Percentiles rank a stretch among this genome's conserved stretches.
Conservation (phyloP, 768 basidiomycete genomes). For the Strobilomyces dryophilus region DNA sequence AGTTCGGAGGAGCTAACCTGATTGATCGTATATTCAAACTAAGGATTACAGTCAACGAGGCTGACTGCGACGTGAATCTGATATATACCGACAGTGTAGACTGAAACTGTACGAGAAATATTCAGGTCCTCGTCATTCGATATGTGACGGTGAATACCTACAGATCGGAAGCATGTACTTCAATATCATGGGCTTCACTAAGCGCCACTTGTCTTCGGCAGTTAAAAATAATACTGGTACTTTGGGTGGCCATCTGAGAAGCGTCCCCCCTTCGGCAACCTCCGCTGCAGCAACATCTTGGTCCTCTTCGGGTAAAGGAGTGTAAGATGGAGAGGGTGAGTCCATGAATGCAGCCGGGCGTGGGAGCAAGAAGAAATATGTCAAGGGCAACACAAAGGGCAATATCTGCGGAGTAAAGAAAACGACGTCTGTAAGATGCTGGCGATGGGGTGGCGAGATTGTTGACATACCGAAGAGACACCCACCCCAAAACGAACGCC, state of each 20-base stretch:
- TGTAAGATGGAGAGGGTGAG: constrained; percentile 34
- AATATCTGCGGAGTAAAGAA: constrained; percentile 50
- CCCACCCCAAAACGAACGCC: constrained; percentile 85
- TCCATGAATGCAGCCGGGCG: constrained; percentile 46
- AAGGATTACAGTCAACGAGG: constrained; percentile 22
- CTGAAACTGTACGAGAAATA: constrained; percentile 39
- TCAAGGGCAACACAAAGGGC: constrained; percentile 73
- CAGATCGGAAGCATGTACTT: constrained; percentile 94
- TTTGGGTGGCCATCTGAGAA: constrained; percentile 34
- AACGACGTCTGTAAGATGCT: neutral
- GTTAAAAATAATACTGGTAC: constrained; percentile 52
- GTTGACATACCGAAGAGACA: constrained; percentile 65
- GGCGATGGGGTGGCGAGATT: neutral
- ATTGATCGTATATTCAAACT: constrained; percentile 93
- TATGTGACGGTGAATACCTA: constrained; percentile 37
- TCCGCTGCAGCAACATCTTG: constrained; percentile 15
- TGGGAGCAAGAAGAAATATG: constrained; percentile 79
- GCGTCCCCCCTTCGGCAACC: constrained; percentile 26
- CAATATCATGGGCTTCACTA: constrained; percentile 74
- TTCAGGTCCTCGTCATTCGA: constrained; percentile 11
- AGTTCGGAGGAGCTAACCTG: constrained; percentile 42
- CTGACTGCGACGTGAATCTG: neutral
- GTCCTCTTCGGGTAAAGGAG: constrained; percentile 35
- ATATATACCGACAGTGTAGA: constrained; percentile 50
- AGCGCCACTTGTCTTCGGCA: constrained; percentile 68